These are phyloP conservation scores for Hevea brasiliensis DNA, from an alignment of 345 rosid genomes.

Conservation along the genomic window DNA sequence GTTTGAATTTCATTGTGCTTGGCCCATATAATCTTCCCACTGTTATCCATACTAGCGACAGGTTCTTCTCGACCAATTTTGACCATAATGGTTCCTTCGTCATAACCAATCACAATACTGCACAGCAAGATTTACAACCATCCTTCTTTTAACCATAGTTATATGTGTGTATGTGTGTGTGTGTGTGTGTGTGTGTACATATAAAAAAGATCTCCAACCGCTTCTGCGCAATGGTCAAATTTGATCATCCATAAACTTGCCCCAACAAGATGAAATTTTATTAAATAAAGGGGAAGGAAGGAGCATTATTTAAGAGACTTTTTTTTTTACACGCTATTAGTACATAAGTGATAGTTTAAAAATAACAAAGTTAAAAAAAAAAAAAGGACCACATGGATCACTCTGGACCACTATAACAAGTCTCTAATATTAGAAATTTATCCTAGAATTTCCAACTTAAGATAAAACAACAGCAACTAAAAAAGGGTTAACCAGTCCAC, in stretches of 20 bases:
- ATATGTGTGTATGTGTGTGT: too few species aligned
- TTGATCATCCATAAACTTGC: background rate
- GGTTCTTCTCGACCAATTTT: conserved; percentile 98
- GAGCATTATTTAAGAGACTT: background rate
- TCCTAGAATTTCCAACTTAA: background rate
- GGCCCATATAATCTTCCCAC: conserved; percentile 99
- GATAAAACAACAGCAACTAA: background rate
- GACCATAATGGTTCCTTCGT: conserved; percentile 99
- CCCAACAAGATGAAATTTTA: background rate
- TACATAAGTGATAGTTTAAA: too few species aligned
- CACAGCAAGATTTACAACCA: conserved; percentile 17
- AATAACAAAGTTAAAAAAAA: background rate
- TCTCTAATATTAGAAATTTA: background rate
- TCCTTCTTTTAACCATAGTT: background rate
- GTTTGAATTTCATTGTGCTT: conserved; percentile 99
- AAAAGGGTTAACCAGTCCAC: too few species aligned
- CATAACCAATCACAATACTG: conserved; percentile 97
- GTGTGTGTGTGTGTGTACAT: too few species aligned
- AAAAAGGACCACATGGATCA: background rate
- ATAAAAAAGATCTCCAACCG: conserved; percentile 3
- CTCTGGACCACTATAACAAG: background rate
- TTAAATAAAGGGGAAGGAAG: background rate
- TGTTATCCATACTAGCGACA: conserved; percentile 98
- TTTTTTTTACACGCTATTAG: background rate
- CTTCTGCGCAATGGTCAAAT: background rate